Conservation (phyloP, 768 basidiomycete species). For the Pulveroboletus sp. region DNA sequence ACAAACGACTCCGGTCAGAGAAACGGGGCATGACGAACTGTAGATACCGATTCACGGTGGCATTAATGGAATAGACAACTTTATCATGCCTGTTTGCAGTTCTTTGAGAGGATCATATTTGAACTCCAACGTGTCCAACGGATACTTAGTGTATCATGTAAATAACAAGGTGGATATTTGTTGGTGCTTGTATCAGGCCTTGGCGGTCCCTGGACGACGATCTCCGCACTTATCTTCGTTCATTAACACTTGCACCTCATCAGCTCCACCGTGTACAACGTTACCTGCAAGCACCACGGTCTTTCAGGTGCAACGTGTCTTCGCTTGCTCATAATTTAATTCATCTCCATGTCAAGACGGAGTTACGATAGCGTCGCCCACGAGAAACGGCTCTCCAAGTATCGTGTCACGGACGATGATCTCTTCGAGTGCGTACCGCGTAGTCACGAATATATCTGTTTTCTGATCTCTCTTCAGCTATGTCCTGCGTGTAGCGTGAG, state of each 20-base stretch:
- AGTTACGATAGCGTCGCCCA: conserved; percentile 70
- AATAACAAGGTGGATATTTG: conserved; percentile 14
- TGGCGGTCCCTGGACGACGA: conserved; percentile 22
- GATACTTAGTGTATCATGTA: too few species aligned
- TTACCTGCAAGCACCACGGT: conserved; percentile 1
- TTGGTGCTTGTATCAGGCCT: conserved; percentile 16
- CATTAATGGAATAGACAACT: conserved; percentile 13
- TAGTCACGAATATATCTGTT: not conserved
- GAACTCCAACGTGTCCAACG: too few species aligned
- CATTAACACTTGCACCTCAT: not conserved
- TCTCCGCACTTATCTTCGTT: conserved; percentile 20
- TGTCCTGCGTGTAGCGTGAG: conserved; percentile 81
- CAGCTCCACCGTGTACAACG: not conserved
- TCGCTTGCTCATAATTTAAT: conserved; percentile 7
- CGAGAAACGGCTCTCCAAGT: conserved; percentile 68
- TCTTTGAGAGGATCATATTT: too few species aligned
- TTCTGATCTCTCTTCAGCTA: conserved; percentile 45
- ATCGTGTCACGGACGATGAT: conserved; percentile 80
- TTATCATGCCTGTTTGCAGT: not conserved
- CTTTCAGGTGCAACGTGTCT: conserved; percentile 2
- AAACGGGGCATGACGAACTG: conserved; percentile 27
- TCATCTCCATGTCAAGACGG: conserved; percentile 56
- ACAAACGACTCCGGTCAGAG: conserved; percentile 14
- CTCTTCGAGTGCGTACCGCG: conserved; percentile 65
- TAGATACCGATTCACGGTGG: conserved; percentile 13